Evolutionary conservation across 345 rosid species (phyloP).

Genomic region (Excoecaria cochinchinensis): DNA sequence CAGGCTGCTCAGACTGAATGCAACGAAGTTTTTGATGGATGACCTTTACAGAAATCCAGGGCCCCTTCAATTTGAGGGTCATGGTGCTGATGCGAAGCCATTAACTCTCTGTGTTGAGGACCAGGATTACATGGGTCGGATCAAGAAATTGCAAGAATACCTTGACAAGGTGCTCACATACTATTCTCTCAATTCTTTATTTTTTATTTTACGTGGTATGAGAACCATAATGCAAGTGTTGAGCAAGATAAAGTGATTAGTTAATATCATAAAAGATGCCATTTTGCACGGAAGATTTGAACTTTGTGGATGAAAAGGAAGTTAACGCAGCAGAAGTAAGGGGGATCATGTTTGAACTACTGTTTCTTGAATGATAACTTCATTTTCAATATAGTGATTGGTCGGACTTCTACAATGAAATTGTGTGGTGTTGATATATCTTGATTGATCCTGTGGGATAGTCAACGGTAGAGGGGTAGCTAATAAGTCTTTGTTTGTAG

Average conservation of each 20-base stretch:
- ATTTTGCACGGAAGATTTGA: not conserved
- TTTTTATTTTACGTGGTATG: not conserved
- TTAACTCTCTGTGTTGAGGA: slow-evolving; percentile 87
- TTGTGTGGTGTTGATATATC: not conserved
- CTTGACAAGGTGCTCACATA: slow-evolving; percentile 62
- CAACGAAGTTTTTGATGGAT: slow-evolving; percentile 73
- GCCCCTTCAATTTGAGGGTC: slow-evolving; percentile 94
- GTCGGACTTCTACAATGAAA: no score
- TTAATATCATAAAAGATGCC: not conserved
- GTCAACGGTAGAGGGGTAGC: not conserved
- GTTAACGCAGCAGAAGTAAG: no score
- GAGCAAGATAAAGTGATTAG: not conserved
- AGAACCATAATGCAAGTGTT: not conserved
- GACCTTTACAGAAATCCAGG: slow-evolving; percentile 97
- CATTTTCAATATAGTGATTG: no score
- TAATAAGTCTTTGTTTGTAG: no score
- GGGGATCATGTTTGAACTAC: no score
- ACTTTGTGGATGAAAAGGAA: not conserved
- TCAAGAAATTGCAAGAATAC: slow-evolving; percentile 82
- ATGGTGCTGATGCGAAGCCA: slow-evolving; percentile 92
- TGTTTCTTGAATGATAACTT: no score
- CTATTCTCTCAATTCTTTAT: not conserved
- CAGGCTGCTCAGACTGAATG: slow-evolving; percentile 80
- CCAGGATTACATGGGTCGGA: slow-evolving; percentile 99
- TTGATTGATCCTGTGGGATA: not conserved